These are phyloP conservation scores for Martiniozyma asiatica DNA, from an alignment of 1,139 yeast species.

Conservation along the genomic window DNA sequence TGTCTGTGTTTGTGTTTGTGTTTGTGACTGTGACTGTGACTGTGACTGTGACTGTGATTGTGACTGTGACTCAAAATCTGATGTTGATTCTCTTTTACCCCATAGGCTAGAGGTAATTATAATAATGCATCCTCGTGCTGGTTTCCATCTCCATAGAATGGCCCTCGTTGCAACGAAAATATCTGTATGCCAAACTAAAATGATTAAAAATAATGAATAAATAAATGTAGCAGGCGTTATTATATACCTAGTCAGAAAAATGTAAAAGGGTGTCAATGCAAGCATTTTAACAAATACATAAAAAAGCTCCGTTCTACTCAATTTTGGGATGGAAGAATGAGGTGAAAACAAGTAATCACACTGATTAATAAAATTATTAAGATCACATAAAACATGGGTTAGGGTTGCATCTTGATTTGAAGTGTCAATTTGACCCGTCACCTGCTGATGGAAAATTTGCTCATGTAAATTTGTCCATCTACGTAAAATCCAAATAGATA, in stretches of 20 bases:
- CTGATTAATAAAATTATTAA: conserved; percentile 1
- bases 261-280: conserved; percentile 35
- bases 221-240: conserved; percentile 26
- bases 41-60: too few species aligned
- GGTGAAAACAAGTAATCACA: conserved; percentile 2
- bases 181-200: conserved; percentile 40
- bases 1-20: too few species aligned
- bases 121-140: too few species aligned
- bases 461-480: too few species aligned
- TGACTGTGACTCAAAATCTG: too few species aligned
- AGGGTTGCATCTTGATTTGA: neutral
- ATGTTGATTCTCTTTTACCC: too few species aligned
- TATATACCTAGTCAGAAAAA: conserved; percentile 26
- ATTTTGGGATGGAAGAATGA: too few species aligned
- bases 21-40: too few species aligned
- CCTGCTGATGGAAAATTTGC: too few species aligned
- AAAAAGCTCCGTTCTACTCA: neutral
- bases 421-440: neutral
- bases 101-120: too few species aligned
- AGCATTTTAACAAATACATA: too few species aligned
- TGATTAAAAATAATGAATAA: conserved; percentile 29
- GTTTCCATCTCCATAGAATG: conserved; percentile 42
- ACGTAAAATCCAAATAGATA: conserved; percentile 35
- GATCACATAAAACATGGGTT: neutral
- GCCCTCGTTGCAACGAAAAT: conserved; percentile 40